These are phyloP conservation scores for Fusarium sp. DNA, from an alignment of 2,329 filamentous ascomycete species.

Conservation along the genomic window DNA sequence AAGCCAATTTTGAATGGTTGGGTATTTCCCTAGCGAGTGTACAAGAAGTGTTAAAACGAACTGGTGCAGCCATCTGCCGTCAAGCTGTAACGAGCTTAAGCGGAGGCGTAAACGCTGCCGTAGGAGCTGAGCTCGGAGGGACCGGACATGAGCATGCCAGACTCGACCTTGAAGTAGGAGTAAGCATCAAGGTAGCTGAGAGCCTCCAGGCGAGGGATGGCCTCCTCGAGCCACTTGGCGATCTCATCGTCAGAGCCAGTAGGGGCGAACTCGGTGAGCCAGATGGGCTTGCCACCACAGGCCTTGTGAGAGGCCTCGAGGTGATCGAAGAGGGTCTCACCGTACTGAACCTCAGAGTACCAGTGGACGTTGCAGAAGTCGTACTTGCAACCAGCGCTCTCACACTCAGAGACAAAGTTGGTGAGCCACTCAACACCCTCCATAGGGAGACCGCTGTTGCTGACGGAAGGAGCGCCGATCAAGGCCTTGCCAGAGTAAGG, in stretches of 20 bases:
- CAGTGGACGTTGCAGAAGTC: conserved; percentile 75
- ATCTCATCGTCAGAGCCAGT: conserved; percentile 57
- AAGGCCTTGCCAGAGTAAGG: conserved; percentile 64
- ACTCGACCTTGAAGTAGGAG: conserved; percentile 67
- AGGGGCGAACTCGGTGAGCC: conserved; percentile 75
- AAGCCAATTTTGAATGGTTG: conserved; percentile 45
- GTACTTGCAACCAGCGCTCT: conserved; percentile 60
- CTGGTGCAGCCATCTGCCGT: conserved; percentile 1
- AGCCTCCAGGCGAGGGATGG: conserved; percentile 63
- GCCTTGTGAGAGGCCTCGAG: conserved; percentile 60
- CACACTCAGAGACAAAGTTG: conserved; percentile 65
- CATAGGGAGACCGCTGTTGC: conserved; percentile 65
- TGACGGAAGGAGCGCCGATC: conserved; percentile 71
- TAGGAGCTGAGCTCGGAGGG: conserved; percentile 57
- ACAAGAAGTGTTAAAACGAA: conserved; percentile 53
- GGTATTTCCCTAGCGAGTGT: conserved; percentile 55
- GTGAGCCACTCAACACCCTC: conserved; percentile 70
- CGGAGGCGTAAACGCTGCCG: conserved; percentile 64
- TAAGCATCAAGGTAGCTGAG: conserved; percentile 66
- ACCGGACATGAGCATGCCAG: conserved; percentile 58
- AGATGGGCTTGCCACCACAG: conserved; percentile 64
- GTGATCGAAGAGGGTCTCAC: conserved; percentile 67
- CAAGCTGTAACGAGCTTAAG: conserved; percentile 39
- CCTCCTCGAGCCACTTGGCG: conserved; percentile 62
- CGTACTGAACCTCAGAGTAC: conserved; percentile 66